Evolutionary conservation across 345 rosid species (phyloP), one percentile per base, ranked within the genome.

Genomic region (Pugionium dolabratum): DNA sequence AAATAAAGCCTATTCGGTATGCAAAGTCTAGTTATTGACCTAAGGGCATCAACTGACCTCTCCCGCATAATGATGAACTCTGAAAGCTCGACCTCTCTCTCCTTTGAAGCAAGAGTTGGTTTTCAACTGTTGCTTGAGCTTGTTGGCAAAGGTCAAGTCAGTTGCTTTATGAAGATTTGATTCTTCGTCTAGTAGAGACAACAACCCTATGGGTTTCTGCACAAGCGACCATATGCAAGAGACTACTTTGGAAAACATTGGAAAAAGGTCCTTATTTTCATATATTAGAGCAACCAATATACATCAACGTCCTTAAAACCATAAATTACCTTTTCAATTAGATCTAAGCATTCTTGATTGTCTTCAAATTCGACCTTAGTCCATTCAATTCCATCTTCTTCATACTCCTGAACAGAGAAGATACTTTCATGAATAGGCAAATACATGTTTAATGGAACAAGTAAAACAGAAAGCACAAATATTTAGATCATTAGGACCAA

Each of bases 151-250:
- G 7, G 98, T 87, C 73, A 83, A 78, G 78, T 92, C 98, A 54
- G 90, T 82, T 31, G 93, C 89, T 69, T 69, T 86, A 11, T 93
- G 98, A 64, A 81, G 81, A 63, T 87, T 84, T 74, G 95, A 86
- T 76, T 92, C 98, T 72, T 87, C 95, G 37, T 92, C 94, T 78
- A 92, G 78, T 62, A 92, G 72, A 58, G 95, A 85, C n/a, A 92
- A 64, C 48, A 92, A 42, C 40, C 98, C 98, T 51, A 87, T 66
- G 37, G 95, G 95, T 73, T 81, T 89, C 98, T 93, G 86, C 81
- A 82, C 10, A 65, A 78, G 54, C 36, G 30, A 60, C 48, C 69
- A 71, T 35, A 60, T 9, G 64, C 28, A 4, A 5, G 57, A 71
- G 39, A 70, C 5, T 1, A 3, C 2, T 5, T 28, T 43, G 25